A percentile compares a stretch with the other conserved stretches of the same genome.
Conservation (phyloP, 2,329 filamentous ascomycete species). For the Pseudogymnoascus sp. region DNA sequence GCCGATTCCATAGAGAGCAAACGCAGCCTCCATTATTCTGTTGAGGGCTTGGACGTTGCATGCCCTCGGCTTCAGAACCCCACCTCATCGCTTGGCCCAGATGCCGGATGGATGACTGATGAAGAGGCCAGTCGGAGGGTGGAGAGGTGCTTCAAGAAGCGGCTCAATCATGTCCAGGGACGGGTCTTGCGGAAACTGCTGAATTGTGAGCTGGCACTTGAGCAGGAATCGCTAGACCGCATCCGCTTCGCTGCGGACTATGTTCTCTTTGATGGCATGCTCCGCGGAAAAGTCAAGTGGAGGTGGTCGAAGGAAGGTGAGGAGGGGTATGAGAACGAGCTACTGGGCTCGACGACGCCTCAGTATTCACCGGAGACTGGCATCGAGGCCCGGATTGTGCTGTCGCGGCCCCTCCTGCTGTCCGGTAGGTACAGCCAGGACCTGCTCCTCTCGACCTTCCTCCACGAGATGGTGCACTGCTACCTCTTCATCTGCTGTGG, state of each 20-base stretch:
- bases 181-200: slow-evolving; percentile 55
- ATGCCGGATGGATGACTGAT: not conserved
- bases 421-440: slow-evolving; percentile 49
- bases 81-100: not conserved
- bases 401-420: slow-evolving; percentile 54
- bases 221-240: slow-evolving; percentile 50
- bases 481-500: slow-evolving; percentile 60
- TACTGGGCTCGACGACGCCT: slow-evolving; percentile 59
- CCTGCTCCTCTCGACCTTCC: slow-evolving; percentile 57
- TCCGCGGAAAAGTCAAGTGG: slow-evolving; percentile 54
- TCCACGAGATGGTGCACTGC: slow-evolving; percentile 63
- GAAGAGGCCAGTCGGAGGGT: not conserved
- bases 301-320: slow-evolving; percentile 52
- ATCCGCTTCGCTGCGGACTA: slow-evolving; percentile 58
- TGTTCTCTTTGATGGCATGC: slow-evolving; percentile 53
- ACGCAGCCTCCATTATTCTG: not conserved
- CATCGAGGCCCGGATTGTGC: slow-evolving; percentile 57
- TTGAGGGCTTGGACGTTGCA: not conserved
- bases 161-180: slow-evolving; percentile 35
- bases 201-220: slow-evolving; percentile 43
- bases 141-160: slow-evolving; percentile 14
- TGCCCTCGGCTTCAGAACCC: not conserved
- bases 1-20: not conserved
- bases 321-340: slow-evolving; percentile 45
- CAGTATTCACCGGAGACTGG: slow-evolving; percentile 41